Evolutionary conservation across 805 yeast genomes (phyloP), one percentile per base, ranked within the genome.

Genomic region (Metschnikowia gelsemii): DNA sequence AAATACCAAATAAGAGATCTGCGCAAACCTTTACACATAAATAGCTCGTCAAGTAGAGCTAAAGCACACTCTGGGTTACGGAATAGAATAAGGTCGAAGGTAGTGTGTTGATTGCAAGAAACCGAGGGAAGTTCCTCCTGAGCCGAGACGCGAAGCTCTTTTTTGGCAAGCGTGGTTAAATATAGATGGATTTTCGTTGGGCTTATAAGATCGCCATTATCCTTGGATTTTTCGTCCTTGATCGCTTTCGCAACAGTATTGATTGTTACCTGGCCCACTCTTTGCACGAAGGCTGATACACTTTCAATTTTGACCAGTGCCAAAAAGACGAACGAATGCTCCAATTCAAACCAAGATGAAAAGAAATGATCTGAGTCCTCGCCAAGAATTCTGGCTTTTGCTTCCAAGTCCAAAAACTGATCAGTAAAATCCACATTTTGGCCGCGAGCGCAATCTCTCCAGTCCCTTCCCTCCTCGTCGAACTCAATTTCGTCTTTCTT

Each of bases 401-500:
- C 41, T 16, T 54, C 46, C 22, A 47, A 34, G 16, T 48, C 47
- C 18, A 54, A 17, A 37, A 62, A 63, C 42, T 52, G 47, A 2
- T 40, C 45, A 9, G 54, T 50, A 40, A 50, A 59, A 8, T 49
- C 36, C 9, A 63, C 59, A 54, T 84, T 84, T 1, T 66, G 66
- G 2, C 79, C 86, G 36, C 88, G 63, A 2, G 86, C 84, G 9
- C 81, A 68, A 58, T 82, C 89, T 51, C 88, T 64, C 87, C 89
- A 82, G 61, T 84, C 89, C 25, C 77, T 66, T 0, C 87, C 87
- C 33, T 68, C 57, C 20, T 76, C 73, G 56, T 80, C 87, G 56
- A 78, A 75, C 35, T 76, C 79, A 27, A 76, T 62, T 3, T 47
- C 49, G 25, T 50, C 52, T 11, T 45, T 57, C 16, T 43, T 44